Evolutionary conservation across 2,329 filamentous ascomycete species (phyloP), one percentile per base, ranked within the genome.

Genomic region (Venturia effusa): DNA sequence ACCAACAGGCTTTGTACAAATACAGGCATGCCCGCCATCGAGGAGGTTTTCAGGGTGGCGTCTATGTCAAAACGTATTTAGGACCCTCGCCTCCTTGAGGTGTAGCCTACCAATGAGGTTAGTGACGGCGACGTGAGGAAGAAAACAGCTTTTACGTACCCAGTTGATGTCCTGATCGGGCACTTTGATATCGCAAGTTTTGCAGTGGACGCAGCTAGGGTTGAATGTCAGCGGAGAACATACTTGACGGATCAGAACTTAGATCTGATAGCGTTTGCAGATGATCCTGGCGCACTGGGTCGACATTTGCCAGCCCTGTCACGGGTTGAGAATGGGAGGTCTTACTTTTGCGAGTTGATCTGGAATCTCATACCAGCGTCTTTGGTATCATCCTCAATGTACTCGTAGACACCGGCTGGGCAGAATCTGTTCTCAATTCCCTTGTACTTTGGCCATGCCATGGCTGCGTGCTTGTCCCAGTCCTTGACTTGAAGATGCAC

Each of bases 161-260:
- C 75, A 96, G 76, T 96, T 97, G 77, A 99, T 97, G 73, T 97
- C 94, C 79, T 99, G 94, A 67, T 88, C 85, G 8, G 94, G 94
- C 19, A 91, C 93, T 80, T 99, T 99, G 79, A 99, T 99, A 76
- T 99, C 94, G 75, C 94, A 99, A 17, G 94, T 99, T 83, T 99
- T 99, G 83, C 94, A 99, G 78, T 99, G 94, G 68, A 99, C 96
- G 75, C 94, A 99, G 78, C 92, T 96, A 69, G 48, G 22, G 19
- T 24, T 48, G 10, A 13, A 4, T 61, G 73, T 74, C 72, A 78
- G 71, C 51, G n/a, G 39, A 8, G 43, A 45, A 51, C 10, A 30
- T 1, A 51, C 19, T 5, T 45, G 43, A 45, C 7, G 19, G n/a
- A 22, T 7, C 8, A 24, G n/a, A 15, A 22, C 2, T n/a, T 22